phyloP scores from a whole-genome alignment of 2,329 filamentous ascomycete genomes.

The Curvularia eragrostidis region DNA sequence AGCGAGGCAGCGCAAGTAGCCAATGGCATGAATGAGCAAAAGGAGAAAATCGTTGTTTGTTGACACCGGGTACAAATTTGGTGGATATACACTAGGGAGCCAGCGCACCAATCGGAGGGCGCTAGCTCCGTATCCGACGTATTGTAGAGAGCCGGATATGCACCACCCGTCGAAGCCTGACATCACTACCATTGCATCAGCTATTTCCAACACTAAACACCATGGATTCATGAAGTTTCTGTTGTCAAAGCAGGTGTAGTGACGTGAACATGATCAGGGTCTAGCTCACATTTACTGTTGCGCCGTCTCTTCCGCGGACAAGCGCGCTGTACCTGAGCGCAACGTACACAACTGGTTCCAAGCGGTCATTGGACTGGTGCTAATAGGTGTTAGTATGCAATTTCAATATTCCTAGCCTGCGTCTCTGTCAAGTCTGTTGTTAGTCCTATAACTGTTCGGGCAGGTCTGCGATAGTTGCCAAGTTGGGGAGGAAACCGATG shows the following conservation, averaged over 20 bases:
- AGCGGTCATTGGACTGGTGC: slow-evolving; percentile 32
- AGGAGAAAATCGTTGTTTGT: slow-evolving; percentile 28
- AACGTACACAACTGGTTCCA: slow-evolving; percentile 59
- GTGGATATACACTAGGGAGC: slow-evolving; percentile 16
- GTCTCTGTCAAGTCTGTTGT: background rate
- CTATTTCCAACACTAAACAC: background rate
- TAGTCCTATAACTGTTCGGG: slow-evolving; percentile 65
- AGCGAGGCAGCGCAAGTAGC: slow-evolving; percentile 1
- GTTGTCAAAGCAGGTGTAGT: background rate
- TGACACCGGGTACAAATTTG: slow-evolving; percentile 25
- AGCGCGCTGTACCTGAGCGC: slow-evolving; percentile 65
- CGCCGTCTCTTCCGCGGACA: slow-evolving; percentile 62
- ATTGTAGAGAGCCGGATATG: background rate
- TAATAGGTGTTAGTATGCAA: slow-evolving; percentile 37
- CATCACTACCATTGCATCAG: background rate
- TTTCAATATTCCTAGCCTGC: slow-evolving; percentile 8
- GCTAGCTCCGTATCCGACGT: slow-evolving; percentile 4
- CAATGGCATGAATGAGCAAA: slow-evolving; percentile 17
- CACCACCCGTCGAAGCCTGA: background rate
- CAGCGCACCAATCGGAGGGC: slow-evolving; percentile 13
- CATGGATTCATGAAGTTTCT: background rate
- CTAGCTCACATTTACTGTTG: slow-evolving; percentile 60
- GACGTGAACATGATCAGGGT: background rate
- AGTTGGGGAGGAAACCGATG: slow-evolving; percentile 11
- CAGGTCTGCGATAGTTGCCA: slow-evolving; percentile 57